Evolutionary conservation across 2,329 filamentous ascomycete species (phyloP), one percentile per base, ranked within the genome.

Genomic region (Dactylonectria macrodidyma): DNA sequence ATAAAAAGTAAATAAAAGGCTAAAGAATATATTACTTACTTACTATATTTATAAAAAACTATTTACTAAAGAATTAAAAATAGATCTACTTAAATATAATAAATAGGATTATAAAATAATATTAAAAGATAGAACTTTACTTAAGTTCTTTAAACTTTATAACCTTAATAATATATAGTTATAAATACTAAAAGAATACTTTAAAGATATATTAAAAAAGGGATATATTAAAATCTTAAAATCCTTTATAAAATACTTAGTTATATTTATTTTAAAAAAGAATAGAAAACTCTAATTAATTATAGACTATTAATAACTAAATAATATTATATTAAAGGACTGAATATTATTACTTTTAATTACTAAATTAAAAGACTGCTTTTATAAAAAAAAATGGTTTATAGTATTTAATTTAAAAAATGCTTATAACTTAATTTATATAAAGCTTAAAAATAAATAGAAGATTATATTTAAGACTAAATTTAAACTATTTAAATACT

Each of bases 401-500:
- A 72, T 44, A 8, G 22, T n/a, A 11, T 14, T 76, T 4, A 19
- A 77, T 36, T 52, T 76, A 14, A 70, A 72, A 34, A 33, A 52
- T 65, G 62, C 48, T 3, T 83, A 79, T 69, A 75, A 83, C 50
- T 47, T 72, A 2, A 77, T 83, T 2, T 34, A 70, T 10, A 81
- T 83, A 22, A 71, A 67, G 24, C 26, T 73, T 73, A 73, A 76
- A 11, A 60, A 82, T 56, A 72, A 82, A 69, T 81, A 69, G 73
- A 81, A 79, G 61, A 82, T 70, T 16, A 73, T 73, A 0, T 84
- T 83, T 62, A 34, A 67, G 24, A 81, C 71, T 2, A 58, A 74
- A 33, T 82, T 77, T 68, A 71, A 75, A 52, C 62, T 73, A 11
- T 82, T 71, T 68, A 62, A 83, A 67, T 83, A 74, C 46, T 55